phyloP scores from a whole-genome alignment of 2,329 filamentous ascomycete genomes.

The Alternaria sp. region DNA sequence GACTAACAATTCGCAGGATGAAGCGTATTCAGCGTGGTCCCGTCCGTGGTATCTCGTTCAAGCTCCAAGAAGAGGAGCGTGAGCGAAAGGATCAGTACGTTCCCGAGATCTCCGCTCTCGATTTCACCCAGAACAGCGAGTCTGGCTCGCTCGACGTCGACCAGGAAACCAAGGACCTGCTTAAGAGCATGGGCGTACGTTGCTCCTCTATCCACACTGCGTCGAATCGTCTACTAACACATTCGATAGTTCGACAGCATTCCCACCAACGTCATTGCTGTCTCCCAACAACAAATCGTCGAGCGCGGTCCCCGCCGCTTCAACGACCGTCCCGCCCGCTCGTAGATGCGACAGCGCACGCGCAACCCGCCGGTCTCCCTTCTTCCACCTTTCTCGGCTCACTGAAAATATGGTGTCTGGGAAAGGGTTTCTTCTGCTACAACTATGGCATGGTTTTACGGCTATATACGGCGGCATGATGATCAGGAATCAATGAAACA shows the following conservation, averaged over 20 bases:
- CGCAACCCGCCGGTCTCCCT: slow-evolving; percentile 59
- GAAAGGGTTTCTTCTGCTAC: slow-evolving; percentile 90
- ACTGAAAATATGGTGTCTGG: slow-evolving; percentile 72
- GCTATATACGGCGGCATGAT: slow-evolving; percentile 71
- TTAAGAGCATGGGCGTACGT: slow-evolving; percentile 99
- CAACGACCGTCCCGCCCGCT: slow-evolving; percentile 65
- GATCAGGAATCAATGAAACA: slow-evolving; percentile 68
- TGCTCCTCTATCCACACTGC: slow-evolving; percentile 15
- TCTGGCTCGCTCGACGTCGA: slow-evolving; percentile 94
- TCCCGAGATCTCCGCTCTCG: slow-evolving; percentile 96
- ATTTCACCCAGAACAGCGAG: slow-evolving; percentile 95
- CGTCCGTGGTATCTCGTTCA: slow-evolving; percentile 99
- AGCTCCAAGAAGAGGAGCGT: slow-evolving; percentile 99
- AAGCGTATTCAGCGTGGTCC: slow-evolving; percentile 99
- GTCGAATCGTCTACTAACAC: slow-evolving; percentile 20
- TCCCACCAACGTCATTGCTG: slow-evolving; percentile 92
- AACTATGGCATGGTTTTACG: slow-evolving; percentile 88
- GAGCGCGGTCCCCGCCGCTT: slow-evolving; percentile 85
- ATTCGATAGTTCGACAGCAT: slow-evolving; percentile 86
- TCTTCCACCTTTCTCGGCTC: slow-evolving; percentile 43
- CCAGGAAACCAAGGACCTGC: slow-evolving; percentile 98
- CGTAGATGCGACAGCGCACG: slow-evolving; percentile 34
- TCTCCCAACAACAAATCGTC: slow-evolving; percentile 84
- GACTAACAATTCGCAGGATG: slow-evolving; percentile 69
- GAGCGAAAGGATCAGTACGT: slow-evolving; percentile 99